These are phyloP conservation scores for Kurtzmaniella natalensis DNA, from an alignment of 1,139 yeast genomes.

Conservation along the genomic window DNA sequence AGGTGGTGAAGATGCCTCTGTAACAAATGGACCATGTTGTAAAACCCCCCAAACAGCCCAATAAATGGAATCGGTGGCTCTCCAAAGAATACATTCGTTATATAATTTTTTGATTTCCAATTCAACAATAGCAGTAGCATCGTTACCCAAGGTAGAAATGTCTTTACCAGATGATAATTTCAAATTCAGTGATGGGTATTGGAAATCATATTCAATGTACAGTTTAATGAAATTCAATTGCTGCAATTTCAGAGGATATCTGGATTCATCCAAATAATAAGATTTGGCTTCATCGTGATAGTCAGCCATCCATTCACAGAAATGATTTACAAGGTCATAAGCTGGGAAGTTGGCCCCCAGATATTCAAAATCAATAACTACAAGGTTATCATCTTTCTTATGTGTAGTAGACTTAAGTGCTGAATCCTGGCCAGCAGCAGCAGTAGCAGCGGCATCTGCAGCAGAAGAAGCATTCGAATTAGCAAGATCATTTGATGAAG, in stretches of 20 bases:
- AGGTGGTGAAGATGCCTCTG: constrained; percentile 9
- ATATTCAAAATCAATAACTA: constrained; percentile 94
- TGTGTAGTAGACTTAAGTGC: constrained; percentile 23
- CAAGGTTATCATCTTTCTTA: constrained; percentile 64
- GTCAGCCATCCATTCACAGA: constrained; percentile 94
- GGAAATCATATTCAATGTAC: constrained; percentile 57
- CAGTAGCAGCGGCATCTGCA: constrained; percentile 17
- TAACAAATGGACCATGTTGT: constrained; percentile 51
- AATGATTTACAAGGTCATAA: constrained; percentile 84
- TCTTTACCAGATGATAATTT: constrained; percentile 18
- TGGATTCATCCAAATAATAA: constrained; percentile 49
- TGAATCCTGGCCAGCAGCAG: constrained; percentile 6
- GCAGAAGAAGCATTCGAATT: too few species aligned
- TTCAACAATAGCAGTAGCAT: constrained; percentile 31
- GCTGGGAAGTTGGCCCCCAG: constrained; percentile 93
- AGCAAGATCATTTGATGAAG: background rate
- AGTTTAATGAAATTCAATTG: constrained; percentile 69
- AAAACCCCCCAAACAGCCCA: constrained; percentile 95
- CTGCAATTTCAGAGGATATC: constrained; percentile 65
- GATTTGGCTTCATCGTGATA: constrained; percentile 67
- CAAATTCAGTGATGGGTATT: constrained; percentile 33
- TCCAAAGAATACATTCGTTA: constrained; percentile 71
- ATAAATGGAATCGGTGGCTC: constrained; percentile 70
- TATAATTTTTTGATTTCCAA: constrained; percentile 54
- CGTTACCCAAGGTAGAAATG: constrained; percentile 8